Percentiles rank a stretch among this genome's conserved stretches.
phyloP scores from a whole-genome alignment of 306 rosid genomes.

The Sphenostylis stenocarpa region DNA sequence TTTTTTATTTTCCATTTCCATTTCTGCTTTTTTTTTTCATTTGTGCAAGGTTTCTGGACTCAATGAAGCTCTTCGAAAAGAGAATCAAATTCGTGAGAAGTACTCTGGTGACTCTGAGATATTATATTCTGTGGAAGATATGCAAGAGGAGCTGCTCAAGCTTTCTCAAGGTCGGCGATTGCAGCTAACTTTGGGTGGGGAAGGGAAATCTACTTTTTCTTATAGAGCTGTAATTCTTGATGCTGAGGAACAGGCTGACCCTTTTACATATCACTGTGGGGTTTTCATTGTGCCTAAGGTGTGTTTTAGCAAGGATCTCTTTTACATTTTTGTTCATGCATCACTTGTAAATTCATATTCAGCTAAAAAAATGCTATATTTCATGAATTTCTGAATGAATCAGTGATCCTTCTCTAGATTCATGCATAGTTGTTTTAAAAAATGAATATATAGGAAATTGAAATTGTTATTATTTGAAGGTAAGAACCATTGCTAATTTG shows the following conservation, averaged over 20 bases:
- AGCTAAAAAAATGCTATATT: background rate
- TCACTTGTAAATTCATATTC: background rate
- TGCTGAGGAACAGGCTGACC: constrained; percentile 64
- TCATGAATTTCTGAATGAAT: background rate
- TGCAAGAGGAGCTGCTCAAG: constrained; percentile 67
- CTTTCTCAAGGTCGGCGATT: constrained; percentile 75
- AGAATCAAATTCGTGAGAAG: constrained; percentile 68
- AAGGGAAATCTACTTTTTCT: constrained; percentile 65
- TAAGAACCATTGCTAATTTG: constrained; percentile 16
- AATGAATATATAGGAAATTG: constrained; percentile 15
- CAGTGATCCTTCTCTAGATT: constrained; percentile 1
- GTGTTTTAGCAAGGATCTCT: constrained; percentile 27
- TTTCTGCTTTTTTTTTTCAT: background rate
- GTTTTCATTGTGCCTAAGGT: constrained; percentile 98
- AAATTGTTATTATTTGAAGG: background rate
- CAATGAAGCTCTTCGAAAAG: constrained; percentile 67
- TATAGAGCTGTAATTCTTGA: constrained; percentile 83
- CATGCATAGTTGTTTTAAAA: background rate
- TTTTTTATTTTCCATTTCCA: constrained; percentile 1
- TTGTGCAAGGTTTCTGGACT: constrained; percentile 67
- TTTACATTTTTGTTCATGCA: constrained; percentile 9
- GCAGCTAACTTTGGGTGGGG: constrained; percentile 73
- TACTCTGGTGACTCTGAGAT: constrained; percentile 63
- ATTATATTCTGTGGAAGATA: constrained; percentile 69
- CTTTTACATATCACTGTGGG: constrained; percentile 76